These are phyloP conservation scores for Zelonia costaricensis DNA, from an alignment of 208 protist species.

Conservation along the genomic window DNA sequence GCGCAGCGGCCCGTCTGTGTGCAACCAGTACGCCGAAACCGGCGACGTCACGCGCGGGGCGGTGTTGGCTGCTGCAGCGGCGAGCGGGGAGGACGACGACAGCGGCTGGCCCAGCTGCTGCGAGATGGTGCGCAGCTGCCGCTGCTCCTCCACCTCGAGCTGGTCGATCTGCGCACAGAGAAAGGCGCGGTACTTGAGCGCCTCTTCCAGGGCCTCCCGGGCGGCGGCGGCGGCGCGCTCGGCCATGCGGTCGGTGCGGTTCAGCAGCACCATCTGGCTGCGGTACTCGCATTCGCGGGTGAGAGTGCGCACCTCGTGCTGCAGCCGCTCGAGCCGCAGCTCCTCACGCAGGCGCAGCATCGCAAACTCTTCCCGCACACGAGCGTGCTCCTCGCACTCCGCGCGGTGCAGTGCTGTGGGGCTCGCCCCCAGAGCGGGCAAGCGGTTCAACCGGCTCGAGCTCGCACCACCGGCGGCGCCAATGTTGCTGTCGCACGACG, in stretches of 20 bases:
- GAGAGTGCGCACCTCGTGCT: conserved; percentile 46
- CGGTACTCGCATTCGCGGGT: conserved; percentile 50
- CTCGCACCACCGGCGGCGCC: neutral
- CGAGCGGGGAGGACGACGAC: neutral
- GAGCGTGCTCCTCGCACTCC: conserved; percentile 24
- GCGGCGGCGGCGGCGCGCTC: conserved; percentile 28
- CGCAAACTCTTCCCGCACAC: conserved; percentile 31
- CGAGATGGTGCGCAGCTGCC: conserved; percentile 28
- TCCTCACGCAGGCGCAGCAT: conserved; percentile 32
- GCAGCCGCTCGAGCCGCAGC: conserved; percentile 47
- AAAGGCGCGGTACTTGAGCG: conserved; percentile 34
- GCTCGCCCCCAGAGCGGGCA: neutral
- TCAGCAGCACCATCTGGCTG: conserved; percentile 23
- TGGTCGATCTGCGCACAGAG: conserved; percentile 26
- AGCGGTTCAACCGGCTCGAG: neutral
- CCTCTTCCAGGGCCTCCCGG: conserved; percentile 32
- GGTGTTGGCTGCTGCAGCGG: too few species aligned
- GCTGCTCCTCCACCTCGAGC: conserved; percentile 31
- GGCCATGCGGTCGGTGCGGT: conserved; percentile 29
- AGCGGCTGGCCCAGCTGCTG: conserved; percentile 14
- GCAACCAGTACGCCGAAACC: neutral
- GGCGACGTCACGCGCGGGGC: conserved; percentile 5
- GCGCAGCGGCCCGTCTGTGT: neutral
- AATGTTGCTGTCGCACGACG: conserved; percentile 12
- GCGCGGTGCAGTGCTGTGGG: neutral